A percentile compares a stretch with the other conserved stretches of the same genome.
Conservation (phyloP, 2,329 filamentous ascomycete genomes). For the Exophiala sp. region DNA sequence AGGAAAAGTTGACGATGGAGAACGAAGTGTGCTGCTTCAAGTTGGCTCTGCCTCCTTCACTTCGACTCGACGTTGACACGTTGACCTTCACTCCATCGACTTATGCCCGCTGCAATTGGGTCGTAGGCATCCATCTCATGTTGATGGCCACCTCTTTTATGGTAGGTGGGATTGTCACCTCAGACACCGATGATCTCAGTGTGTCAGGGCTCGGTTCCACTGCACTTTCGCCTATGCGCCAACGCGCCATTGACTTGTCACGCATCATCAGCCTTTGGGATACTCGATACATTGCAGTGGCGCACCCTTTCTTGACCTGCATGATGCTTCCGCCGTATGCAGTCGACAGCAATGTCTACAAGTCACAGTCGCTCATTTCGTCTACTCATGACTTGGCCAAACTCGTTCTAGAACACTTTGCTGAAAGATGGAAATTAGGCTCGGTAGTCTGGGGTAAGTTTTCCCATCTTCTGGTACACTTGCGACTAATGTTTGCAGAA, state of each 20-base stretch:
- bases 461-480: too few species aligned
- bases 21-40: constrained; percentile 23
- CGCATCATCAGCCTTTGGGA: constrained; percentile 23
- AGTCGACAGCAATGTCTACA: constrained; percentile 14
- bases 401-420: constrained; percentile 15
- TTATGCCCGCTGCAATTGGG: constrained; percentile 19
- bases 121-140: constrained; percentile 24
- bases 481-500: constrained; percentile 2
- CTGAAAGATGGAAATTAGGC: constrained; percentile 19
- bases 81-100: constrained; percentile 13
- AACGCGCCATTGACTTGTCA: constrained; percentile 20
- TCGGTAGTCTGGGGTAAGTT: constrained; percentile 17
- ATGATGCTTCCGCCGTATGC: constrained; percentile 19
- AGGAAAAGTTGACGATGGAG: constrained; percentile 21
- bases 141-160: constrained; percentile 20
- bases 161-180: constrained; percentile 11
- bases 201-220: constrained; percentile 8
- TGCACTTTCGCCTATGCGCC: constrained; percentile 10
- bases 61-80: constrained; percentile 15
- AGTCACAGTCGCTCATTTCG: constrained; percentile 13
- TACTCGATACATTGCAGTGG: constrained; percentile 17
- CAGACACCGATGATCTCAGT: constrained; percentile 17
- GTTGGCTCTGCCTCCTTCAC: constrained; percentile 16
- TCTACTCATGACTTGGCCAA: constrained; percentile 19
- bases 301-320: constrained; percentile 20